Evolutionary conservation across 2,329 filamentous ascomycete species (phyloP).

Genomic region (Alternaria sp.): DNA sequence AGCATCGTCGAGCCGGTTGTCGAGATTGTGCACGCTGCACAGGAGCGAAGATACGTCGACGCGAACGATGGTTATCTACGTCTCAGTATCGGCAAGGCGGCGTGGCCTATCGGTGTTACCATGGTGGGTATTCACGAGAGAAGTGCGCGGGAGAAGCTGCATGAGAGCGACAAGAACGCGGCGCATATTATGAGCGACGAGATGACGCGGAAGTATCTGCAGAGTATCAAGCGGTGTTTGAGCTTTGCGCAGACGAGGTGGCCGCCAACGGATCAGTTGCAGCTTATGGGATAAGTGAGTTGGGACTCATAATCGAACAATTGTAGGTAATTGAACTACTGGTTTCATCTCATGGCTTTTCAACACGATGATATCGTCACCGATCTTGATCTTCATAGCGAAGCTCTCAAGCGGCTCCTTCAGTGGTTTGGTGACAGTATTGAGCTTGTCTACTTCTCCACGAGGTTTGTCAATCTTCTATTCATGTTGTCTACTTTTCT

Average conservation of each 20-base stretch:
- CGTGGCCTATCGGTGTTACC: slow-evolving; percentile 98
- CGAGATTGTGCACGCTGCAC: slow-evolving; percentile 89
- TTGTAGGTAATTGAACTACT: background rate
- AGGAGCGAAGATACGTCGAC: slow-evolving; percentile 90
- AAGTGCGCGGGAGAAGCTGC: slow-evolving; percentile 91
- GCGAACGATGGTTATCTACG: slow-evolving; percentile 94
- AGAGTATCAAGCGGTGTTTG: slow-evolving; percentile 96
- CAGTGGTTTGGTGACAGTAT: too few relatives aligned
- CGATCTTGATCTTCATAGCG: too few relatives aligned
- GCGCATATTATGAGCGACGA: slow-evolving; percentile 98
- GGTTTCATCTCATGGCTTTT: background rate
- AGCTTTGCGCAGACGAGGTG: slow-evolving; percentile 97
- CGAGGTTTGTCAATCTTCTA: too few relatives aligned
- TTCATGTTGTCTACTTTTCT: too few relatives aligned
- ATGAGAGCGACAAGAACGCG: slow-evolving; percentile 75
- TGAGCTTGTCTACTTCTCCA: too few relatives aligned
- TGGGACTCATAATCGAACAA: background rate
- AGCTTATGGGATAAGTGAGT: slow-evolving; percentile 80
- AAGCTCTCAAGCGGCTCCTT: too few relatives aligned
- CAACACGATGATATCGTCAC: too few relatives aligned
- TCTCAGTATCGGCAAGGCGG: slow-evolving; percentile 92
- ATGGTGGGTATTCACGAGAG: slow-evolving; percentile 99
- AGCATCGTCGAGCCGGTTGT: slow-evolving; percentile 81
- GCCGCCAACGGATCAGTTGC: slow-evolving; percentile 89
- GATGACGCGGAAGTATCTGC: slow-evolving; percentile 90